Conservation (phyloP, 2,329 filamentous ascomycete species). For the Colletotrichum filicis region DNA sequence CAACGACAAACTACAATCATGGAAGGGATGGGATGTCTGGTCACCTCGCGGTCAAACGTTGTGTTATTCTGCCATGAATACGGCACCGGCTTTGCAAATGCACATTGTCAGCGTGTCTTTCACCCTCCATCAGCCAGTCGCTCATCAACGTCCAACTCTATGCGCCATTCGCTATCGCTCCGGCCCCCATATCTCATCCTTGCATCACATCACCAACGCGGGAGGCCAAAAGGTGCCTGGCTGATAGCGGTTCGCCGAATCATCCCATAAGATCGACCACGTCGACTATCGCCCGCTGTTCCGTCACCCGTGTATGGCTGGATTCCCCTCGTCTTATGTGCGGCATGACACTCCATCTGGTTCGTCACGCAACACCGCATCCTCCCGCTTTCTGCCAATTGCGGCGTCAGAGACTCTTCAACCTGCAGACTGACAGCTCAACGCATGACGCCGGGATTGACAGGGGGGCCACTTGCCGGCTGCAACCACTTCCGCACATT, state of each 20-base stretch:
- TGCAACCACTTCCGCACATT: conserved; percentile 25
- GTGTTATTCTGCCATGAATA: background rate
- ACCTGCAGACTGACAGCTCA: conserved; percentile 15
- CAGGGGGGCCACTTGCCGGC: conserved; percentile 3
- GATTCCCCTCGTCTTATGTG: conserved; percentile 7
- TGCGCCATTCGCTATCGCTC: background rate
- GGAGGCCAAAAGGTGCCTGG: background rate
- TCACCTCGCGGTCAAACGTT: conserved; percentile 2
- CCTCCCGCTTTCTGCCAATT: conserved; percentile 10
- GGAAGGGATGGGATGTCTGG: background rate
- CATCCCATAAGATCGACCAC: conserved; percentile 13
- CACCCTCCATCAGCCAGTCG: background rate
- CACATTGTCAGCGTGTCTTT: background rate
- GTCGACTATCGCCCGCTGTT: background rate
- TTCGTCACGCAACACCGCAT: conserved; percentile 5
- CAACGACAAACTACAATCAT: background rate
- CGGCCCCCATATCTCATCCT: conserved; percentile 13
- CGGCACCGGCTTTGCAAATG: background rate
- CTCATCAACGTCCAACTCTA: background rate
- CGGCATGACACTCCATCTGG: conserved; percentile 1
- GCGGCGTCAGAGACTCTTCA: background rate
- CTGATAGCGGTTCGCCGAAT: background rate
- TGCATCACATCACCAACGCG: conserved; percentile 27
- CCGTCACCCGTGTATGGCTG: conserved; percentile 11
- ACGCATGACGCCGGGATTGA: conserved; percentile 20